Evolutionary conservation across 208 protist species (phyloP), one percentile per base, ranked within the genome.

Genomic region (Tritrichomonas musculus): DNA sequence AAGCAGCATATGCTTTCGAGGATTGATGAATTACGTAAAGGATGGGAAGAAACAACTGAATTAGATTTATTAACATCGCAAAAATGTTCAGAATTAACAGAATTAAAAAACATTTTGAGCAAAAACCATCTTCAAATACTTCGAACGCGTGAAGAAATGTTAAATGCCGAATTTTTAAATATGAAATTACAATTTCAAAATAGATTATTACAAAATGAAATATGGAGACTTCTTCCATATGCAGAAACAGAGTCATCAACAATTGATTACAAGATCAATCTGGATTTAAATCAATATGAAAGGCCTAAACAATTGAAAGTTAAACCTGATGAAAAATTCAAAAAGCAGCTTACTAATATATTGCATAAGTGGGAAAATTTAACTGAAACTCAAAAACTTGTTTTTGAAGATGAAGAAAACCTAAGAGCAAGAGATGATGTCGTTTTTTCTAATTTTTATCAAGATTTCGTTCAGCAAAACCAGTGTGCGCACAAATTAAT

Each of bases 111-210:
- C 13, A 53, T 88, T 53, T 13, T 88, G 0, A 88, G 47, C 27
- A 88, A 88, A 57, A 57, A 33, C 17, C 41, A 88, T 39, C 17
- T 88, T 5, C 77, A 88, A 88, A 88, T 88, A 39, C 39, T 88
- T 1, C 20, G 77, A 88, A 88, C 77, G 27, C 53, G 41, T 20
- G 77, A 88, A 88, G 77, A 88, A 88, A 47, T 25, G 53, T 36
- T 88, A 27, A 44, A 60, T 44, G 41, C 44, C 27, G 41, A 88
- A 57, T 50, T 53, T 8, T 44, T 44, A 57, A 88, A 88, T 57
- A 27, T 47, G 2, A 17, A 88, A 88, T 57, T 88, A 39, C 47
- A 20, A 39, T 88, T 88, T 36, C 77, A 88, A n/a, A 13, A 47
- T 57, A 9, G 77, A 57, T 20, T 44, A 57, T 57, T 88, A 50